Base-by-base conservation (phyloP, 768 basidiomycete species). In the Gymnopilus junonius region DNA sequence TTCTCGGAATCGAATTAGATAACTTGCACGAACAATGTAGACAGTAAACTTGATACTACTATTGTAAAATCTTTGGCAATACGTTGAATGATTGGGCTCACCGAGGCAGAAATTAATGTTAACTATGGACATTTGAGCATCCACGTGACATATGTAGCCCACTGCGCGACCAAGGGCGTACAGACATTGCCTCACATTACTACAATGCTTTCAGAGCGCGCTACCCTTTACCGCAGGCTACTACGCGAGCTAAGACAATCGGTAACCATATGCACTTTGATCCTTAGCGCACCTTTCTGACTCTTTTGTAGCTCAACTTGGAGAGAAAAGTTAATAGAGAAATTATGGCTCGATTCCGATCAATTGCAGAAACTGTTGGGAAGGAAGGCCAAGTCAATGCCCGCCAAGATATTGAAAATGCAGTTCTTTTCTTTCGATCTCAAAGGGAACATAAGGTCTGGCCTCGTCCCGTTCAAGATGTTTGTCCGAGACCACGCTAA, bases 381-480 rank as follows among this genome's bases (percentile, higher is more conserved):
- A 51, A 75, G 55, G 68, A 68, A 59, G 69, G 74, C 8, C 67
- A 73, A 11, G 68, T 69, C 42, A 62, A 64, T 34, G 62, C 85
- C 29, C 71, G 79, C 15, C 75, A 78, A 11, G 88, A 88, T 66
- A 72, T 88, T n/a, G 77, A 85, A 62, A 87, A 90, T 67, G 80
- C 83, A 2, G 73, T 87, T 40, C 80, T 87, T 4, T 94, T 95
- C 74, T 72, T 97, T 74, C 78, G 79, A 43, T 86, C 93, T 8
- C 89, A 93, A 70, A 79, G 91, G 63, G 84, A 87, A 70, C 82
- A 97, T 80, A 92, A 91, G 82, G 95, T 91, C 53, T 70, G 80
- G 20, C 17, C 27, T 34, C 1, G 4, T 45, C 15, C 34, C 12
- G 17, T 20, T 17, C 37, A 23, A n/a, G 37, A 23, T n/a, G 15